These are phyloP conservation scores for Zopfochytrium polystomum DNA, from an alignment of 371 early-diverging fungal genomes.

Conservation along the genomic window DNA sequence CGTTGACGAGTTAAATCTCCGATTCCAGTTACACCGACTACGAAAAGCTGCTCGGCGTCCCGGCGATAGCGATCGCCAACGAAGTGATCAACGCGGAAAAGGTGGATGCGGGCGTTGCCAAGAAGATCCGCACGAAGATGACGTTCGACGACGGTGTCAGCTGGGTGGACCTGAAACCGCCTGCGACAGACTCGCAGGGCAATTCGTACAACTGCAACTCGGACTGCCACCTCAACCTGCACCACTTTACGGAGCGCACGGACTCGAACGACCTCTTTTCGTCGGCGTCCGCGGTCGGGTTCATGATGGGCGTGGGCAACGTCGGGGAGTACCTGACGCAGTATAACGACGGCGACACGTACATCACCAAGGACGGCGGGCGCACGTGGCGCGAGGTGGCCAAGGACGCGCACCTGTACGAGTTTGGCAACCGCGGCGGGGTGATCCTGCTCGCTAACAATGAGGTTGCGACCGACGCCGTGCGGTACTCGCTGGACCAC, in stretches of 20 bases:
- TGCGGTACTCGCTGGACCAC: constrained; percentile 41
- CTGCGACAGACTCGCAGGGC: constrained; percentile 37
- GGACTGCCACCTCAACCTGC: constrained; percentile 42
- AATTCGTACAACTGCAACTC: constrained; percentile 34
- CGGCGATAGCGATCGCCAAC: constrained; percentile 48
- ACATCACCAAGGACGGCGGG: constrained; percentile 49
- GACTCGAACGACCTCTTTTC: constrained; percentile 46
- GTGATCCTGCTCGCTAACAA: constrained; percentile 49
- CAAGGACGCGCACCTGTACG: constrained; percentile 47
- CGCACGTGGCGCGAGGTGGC: constrained; percentile 45
- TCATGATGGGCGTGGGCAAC: constrained; percentile 54
- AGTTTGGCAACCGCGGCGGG: constrained; percentile 53
- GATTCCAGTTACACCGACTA: constrained; percentile 44
- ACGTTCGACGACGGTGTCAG: constrained; percentile 46
- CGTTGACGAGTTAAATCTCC: neutral
- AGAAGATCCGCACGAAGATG: constrained; percentile 41
- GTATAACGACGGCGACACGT: constrained; percentile 43
- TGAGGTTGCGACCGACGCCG: constrained; percentile 32
- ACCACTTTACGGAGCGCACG: constrained; percentile 48
- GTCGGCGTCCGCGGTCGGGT: constrained; percentile 42
- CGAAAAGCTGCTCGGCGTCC: constrained; percentile 48
- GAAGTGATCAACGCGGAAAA: constrained; percentile 38
- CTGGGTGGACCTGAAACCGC: constrained; percentile 17
- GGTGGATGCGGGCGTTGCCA: constrained; percentile 23
- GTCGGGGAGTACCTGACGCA: constrained; percentile 38